A percentile compares a stretch with the other conserved stretches of the same genome.
Evolutionary conservation across 257 asterid species (phyloP).

Genomic region (Ocimum tenuiflorum): DNA sequence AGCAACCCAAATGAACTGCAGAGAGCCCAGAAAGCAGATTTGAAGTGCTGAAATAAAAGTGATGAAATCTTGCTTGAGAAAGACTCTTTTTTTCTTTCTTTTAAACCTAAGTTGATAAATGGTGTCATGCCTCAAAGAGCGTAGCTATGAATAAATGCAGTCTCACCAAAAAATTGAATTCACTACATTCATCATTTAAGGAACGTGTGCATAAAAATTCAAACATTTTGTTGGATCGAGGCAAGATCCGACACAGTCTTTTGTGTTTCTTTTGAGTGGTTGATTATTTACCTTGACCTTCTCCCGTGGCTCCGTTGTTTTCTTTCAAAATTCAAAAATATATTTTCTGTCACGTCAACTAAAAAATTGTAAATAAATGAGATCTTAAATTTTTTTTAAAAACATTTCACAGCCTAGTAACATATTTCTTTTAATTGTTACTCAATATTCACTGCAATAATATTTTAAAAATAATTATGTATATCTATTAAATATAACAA

Average conservation of each 20-base stretch:
- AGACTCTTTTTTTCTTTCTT: neutral
- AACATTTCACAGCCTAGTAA: too few species aligned
- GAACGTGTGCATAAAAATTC: neutral
- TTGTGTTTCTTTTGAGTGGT: neutral
- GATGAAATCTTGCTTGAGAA: neutral
- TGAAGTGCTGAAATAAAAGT: neutral
- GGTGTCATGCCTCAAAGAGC: neutral
- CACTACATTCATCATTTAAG: neutral
- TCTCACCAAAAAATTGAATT: neutral
- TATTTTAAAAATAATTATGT: too few species aligned
- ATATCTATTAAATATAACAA: too few species aligned
- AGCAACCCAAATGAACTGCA: neutral
- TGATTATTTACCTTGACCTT: too few species aligned
- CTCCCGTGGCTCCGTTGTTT: too few species aligned
- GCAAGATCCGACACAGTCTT: slow-evolving; percentile 27
- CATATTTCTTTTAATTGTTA: too few species aligned
- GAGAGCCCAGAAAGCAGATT: slow-evolving; percentile 10
- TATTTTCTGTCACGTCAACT: too few species aligned
- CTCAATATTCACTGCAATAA: too few species aligned
- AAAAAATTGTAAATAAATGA: too few species aligned
- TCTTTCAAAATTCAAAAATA: too few species aligned
- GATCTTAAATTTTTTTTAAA: too few species aligned
- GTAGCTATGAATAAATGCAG: neutral
- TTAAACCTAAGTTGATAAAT: neutral
- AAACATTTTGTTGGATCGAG: slow-evolving; percentile 3